phyloP scores from a whole-genome alignment of 176 grass and related monocot species.

The Tillandsia fasciculata region DNA sequence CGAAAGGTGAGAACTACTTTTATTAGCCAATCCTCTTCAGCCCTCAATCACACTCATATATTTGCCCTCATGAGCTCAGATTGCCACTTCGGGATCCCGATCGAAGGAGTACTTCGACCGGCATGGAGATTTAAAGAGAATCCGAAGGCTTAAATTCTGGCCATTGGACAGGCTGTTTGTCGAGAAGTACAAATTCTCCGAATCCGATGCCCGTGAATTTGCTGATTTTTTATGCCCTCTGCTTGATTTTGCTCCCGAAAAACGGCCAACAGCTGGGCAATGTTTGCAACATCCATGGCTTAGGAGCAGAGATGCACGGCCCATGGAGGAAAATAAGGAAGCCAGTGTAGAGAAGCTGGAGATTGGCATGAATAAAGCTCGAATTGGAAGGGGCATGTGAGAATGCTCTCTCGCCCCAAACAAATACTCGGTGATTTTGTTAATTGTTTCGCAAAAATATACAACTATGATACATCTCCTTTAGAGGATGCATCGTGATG shows the following conservation, averaged over 20 bases:
- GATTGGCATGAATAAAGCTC: slow-evolving; percentile 10
- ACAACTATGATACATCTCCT: background rate
- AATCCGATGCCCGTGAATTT: slow-evolving; percentile 56
- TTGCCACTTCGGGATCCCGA: slow-evolving; percentile 57
- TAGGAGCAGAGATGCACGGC: slow-evolving; percentile 26
- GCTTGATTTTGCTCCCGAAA: slow-evolving; percentile 73
- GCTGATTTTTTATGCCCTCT: slow-evolving; percentile 58
- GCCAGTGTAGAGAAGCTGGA: slow-evolving; percentile 15
- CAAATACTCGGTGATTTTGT: background rate
- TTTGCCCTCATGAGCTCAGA: slow-evolving; percentile 37
- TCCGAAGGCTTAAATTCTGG: slow-evolving; percentile 70
- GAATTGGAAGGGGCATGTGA: background rate
- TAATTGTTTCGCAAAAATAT: background rate
- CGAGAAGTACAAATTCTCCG: slow-evolving; percentile 67
- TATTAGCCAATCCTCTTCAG: background rate
- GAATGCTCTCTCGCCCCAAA: background rate
- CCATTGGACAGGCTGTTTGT: slow-evolving; percentile 59
- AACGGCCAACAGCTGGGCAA: slow-evolving; percentile 64
- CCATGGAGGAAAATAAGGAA: slow-evolving; percentile 10
- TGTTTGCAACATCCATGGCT: slow-evolving; percentile 81
- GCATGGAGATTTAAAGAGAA: slow-evolving; percentile 88
- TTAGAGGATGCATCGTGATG: slow-evolving; percentile 7
- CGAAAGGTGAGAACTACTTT: slow-evolving; percentile 55
- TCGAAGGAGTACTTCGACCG: slow-evolving; percentile 97
- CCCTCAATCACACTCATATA: slow-evolving; percentile 9